phyloP scores from a whole-genome alignment of 176 grass and related monocot genomes.

The Themeda triandra region DNA sequence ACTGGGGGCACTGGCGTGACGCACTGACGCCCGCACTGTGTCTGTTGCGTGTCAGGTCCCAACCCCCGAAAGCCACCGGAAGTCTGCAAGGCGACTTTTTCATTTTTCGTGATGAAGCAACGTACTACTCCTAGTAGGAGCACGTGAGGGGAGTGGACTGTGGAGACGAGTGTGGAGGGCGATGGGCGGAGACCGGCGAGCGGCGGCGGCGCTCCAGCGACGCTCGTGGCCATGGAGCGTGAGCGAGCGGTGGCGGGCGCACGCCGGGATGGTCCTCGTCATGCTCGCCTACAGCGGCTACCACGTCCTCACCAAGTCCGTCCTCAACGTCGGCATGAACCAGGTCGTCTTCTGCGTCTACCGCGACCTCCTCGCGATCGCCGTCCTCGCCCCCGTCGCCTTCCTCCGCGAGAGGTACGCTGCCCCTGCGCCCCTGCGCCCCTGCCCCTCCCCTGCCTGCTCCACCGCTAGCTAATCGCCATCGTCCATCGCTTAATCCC shows the following conservation, averaged over 20 bases:
- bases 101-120: not conserved
- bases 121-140: not conserved
- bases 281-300: conserved; percentile 84
- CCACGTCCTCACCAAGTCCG: conserved; percentile 96
- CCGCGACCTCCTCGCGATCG: conserved; percentile 78
- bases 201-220: not conserved
- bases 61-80: too few relatives aligned
- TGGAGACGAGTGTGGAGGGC: not conserved
- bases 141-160: not conserved
- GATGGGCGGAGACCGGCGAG: not conserved
- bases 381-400: conserved; percentile 68
- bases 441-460: too few relatives aligned
- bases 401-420: conserved; percentile 58
- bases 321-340: conserved; percentile 98
- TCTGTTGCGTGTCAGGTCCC: too few relatives aligned
- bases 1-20: too few relatives aligned
- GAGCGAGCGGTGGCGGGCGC: conserved; percentile 52
- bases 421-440: not conserved
- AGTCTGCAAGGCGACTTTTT: not conserved
- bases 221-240: not conserved
- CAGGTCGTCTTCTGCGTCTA: conserved; percentile 96
- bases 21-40: too few relatives aligned
- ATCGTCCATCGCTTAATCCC: too few relatives aligned
- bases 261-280: conserved; percentile 71
- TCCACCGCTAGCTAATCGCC: too few relatives aligned